Evolutionary conservation across 495 filamentous ascomycete genomes (phyloP).

Genomic region (Pyrenopolyporus hunteri): DNA sequence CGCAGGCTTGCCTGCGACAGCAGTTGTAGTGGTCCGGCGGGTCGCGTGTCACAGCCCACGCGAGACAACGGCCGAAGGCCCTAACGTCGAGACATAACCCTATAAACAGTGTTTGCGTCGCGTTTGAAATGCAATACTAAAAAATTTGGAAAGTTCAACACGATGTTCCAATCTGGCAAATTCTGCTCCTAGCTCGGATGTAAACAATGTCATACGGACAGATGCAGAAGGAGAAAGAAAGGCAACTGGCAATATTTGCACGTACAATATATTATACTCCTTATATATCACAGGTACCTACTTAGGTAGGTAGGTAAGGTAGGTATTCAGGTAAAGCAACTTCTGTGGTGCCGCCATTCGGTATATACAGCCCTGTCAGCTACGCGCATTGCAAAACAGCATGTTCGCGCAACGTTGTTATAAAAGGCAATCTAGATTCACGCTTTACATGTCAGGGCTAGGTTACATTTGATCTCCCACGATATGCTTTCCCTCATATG

Average conservation of each 20-base stretch:
- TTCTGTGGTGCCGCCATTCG: background rate
- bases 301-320: background rate
- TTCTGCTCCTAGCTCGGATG: background rate
- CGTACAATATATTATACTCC: background rate
- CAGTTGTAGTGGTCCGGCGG: constrained; percentile 17
- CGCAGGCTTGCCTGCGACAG: constrained; percentile 8
- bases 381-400: constrained; percentile 20
- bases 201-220: constrained; percentile 2
- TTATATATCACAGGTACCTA: constrained; percentile 16
- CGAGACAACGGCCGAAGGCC: constrained; percentile 12
- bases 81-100: constrained; percentile 3
- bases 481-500: constrained; percentile 10
- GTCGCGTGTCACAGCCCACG: constrained; percentile 22
- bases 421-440: background rate
- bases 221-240: constrained; percentile 4
- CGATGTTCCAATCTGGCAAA: background rate
- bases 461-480: constrained; percentile 32
- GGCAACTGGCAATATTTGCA: background rate
- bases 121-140: background rate
- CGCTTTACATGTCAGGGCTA: constrained; percentile 12
- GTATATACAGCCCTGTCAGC: constrained; percentile 13
- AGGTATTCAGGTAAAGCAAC: background rate
- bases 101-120: constrained; percentile 8
- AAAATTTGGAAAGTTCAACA: constrained; percentile 1
- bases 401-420: constrained; percentile 11